phyloP scores from a whole-genome alignment of 208 protist species.

The Trichomonas gallinae region DNA sequence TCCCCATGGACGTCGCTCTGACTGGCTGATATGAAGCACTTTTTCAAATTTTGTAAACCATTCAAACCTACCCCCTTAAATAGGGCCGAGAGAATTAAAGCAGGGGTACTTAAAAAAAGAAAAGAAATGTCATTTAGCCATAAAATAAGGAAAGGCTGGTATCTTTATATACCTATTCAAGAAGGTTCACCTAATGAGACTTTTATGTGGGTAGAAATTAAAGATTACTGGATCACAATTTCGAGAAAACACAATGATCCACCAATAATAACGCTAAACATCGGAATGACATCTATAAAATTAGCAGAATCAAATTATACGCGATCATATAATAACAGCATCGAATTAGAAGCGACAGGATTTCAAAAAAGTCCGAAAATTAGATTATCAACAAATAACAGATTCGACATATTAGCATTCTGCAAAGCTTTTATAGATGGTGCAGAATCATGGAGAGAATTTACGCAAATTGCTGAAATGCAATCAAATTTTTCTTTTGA shows the following conservation, averaged over 20 bases:
- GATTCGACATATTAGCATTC: neutral
- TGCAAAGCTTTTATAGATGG: neutral
- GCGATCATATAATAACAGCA: neutral
- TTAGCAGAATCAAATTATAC: neutral
- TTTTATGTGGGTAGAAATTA: neutral
- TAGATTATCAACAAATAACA: neutral
- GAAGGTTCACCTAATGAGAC: neutral
- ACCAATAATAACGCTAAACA: neutral
- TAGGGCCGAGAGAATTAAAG: too few relatives aligned
- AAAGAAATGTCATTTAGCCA: neutral
- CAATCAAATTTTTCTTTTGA: neutral
- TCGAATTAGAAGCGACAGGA: neutral
- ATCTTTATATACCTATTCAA: neutral
- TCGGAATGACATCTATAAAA: neutral
- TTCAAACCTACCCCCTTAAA: too few relatives aligned
- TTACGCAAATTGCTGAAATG: neutral
- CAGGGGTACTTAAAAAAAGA: too few relatives aligned
- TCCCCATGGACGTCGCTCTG: too few relatives aligned
- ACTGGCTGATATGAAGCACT: too few relatives aligned
- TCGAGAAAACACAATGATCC: neutral
- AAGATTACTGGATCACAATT: neutral
- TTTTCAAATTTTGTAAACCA: too few relatives aligned
- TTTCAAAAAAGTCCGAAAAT: neutral
- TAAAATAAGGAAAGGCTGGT: neutral
- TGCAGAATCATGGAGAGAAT: neutral